These are phyloP conservation scores for Thalassiosira mediterranea DNA, from an alignment of 352 stramenopile species.

Conservation along the genomic window DNA sequence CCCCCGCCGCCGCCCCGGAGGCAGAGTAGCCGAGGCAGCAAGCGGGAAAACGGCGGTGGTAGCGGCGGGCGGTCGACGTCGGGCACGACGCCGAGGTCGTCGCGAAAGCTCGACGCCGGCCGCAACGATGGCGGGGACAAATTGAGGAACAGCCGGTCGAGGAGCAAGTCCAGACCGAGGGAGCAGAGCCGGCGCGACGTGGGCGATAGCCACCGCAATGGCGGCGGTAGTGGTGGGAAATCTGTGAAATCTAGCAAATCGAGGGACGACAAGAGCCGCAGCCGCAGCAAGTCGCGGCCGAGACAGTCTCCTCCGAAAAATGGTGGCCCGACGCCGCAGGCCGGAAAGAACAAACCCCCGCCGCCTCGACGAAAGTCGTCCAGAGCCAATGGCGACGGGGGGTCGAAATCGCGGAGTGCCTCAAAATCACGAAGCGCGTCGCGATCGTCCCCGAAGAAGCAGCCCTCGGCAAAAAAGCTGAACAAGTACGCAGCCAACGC, in stretches of 20 bases:
- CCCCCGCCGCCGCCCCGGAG: not conserved
- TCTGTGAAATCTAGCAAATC: not conserved
- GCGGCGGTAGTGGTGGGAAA: too few relatives aligned
- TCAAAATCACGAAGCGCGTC: conserved; percentile 8
- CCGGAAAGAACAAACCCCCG: not conserved
- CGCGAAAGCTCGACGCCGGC: not conserved
- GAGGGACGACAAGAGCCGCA: not conserved
- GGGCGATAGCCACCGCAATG: too few relatives aligned
- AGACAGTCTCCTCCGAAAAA: not conserved
- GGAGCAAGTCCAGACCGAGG: conserved; percentile 10
- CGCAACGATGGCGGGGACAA: too few relatives aligned
- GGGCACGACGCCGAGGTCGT: not conserved
- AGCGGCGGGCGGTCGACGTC: not conserved
- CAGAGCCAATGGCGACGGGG: not conserved
- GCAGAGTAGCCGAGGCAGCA: not conserved
- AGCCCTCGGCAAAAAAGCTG: too few relatives aligned
- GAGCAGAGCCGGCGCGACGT: conserved; percentile 1
- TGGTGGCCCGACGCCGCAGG: not conserved
- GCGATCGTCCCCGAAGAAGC: too few relatives aligned
- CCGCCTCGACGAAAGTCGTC: not conserved
- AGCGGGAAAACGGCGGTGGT: not conserved
- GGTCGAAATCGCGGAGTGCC: conserved; percentile 2
- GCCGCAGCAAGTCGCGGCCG: conserved; percentile 3
- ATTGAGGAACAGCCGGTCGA: not conserved
- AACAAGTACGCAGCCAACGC: conserved; percentile 3